Percentiles rank a stretch among this genome's conserved stretches.
phyloP scores from a whole-genome alignment of 2,329 filamentous ascomycete genomes.

The Epichloe sibirici region DNA sequence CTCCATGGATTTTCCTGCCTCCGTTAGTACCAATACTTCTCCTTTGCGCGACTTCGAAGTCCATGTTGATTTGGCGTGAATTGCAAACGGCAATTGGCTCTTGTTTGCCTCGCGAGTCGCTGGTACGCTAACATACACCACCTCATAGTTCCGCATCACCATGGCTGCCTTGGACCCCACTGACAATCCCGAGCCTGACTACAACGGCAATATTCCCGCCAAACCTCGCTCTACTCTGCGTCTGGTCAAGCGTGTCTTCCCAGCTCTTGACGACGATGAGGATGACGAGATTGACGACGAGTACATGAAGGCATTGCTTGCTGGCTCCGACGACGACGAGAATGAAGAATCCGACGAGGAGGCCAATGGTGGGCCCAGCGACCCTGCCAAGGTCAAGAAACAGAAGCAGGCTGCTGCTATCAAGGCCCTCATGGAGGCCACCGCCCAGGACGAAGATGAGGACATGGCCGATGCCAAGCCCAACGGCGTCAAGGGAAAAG shows the following conservation, averaged over 20 bases:
- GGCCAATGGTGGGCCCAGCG: constrained; percentile 79
- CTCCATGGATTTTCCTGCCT: constrained; percentile 65
- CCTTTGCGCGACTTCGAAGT: neutral
- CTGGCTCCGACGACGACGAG: constrained; percentile 37
- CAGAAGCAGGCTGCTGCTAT: constrained; percentile 66
- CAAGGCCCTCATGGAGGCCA: constrained; percentile 63
- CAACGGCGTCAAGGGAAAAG: constrained; percentile 44
- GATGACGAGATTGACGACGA: constrained; percentile 58
- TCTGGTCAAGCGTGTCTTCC: constrained; percentile 63
- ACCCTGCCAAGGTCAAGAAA: constrained; percentile 81
- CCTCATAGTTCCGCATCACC: constrained; percentile 75
- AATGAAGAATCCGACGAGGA: constrained; percentile 51
- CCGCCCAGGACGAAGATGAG: constrained; percentile 51
- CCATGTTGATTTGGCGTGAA: neutral
- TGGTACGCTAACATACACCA: constrained; percentile 16
- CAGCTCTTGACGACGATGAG: constrained; percentile 38
- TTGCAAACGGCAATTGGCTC: neutral
- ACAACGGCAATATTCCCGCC: constrained; percentile 46
- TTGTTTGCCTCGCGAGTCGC: neutral
- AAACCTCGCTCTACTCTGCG: constrained; percentile 77
- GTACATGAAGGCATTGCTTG: constrained; percentile 44
- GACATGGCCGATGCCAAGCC: constrained; percentile 61
- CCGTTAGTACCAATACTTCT: constrained; percentile 46
- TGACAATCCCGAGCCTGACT: constrained; percentile 55
- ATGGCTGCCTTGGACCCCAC: constrained; percentile 97